Percentiles rank a stretch among this genome's conserved stretches.
Evolutionary conservation across 2,329 filamentous ascomycete species (phyloP).

Genomic region (Mariannaea sp.): DNA sequence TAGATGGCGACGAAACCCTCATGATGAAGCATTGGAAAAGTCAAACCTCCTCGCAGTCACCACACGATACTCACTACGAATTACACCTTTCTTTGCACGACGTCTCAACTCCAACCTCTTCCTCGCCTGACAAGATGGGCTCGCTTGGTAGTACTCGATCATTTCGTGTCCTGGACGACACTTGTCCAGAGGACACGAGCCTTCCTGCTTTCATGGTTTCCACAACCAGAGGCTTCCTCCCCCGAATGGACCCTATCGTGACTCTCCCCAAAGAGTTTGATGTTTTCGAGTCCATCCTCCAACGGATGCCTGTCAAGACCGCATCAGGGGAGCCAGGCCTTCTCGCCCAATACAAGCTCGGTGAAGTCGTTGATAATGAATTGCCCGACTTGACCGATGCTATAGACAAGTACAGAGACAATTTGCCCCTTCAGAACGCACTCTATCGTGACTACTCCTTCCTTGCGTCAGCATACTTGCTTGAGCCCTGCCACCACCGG

Average conservation of each 20-base stretch:
- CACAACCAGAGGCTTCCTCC: slow-evolving; percentile 74
- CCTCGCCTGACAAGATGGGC: slow-evolving; percentile 44
- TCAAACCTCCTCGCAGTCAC: slow-evolving; percentile 8
- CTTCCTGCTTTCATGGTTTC: slow-evolving; percentile 81
- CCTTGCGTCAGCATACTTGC: slow-evolving; percentile 83
- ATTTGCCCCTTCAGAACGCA: slow-evolving; percentile 81
- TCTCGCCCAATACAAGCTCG: slow-evolving; percentile 74
- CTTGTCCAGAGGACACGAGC: slow-evolving; percentile 63
- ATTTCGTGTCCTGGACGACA: slow-evolving; percentile 68
- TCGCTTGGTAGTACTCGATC: slow-evolving; percentile 43
- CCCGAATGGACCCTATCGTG: slow-evolving; percentile 65
- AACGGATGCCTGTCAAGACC: slow-evolving; percentile 79
- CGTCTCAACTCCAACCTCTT: not conserved
- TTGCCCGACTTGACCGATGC: slow-evolving; percentile 77
- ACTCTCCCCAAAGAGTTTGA: slow-evolving; percentile 75
- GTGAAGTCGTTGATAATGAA: slow-evolving; percentile 72
- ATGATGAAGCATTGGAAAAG: slow-evolving; percentile 13
- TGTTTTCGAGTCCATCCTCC: slow-evolving; percentile 71
- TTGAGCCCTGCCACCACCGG: slow-evolving; percentile 86
- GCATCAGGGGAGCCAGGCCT: slow-evolving; percentile 75
- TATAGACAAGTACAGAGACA: slow-evolving; percentile 72
- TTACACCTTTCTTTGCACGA: not conserved
- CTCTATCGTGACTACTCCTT: slow-evolving; percentile 93
- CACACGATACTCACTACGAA: slow-evolving; percentile 3
- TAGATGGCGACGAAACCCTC: slow-evolving; percentile 46